Conservation (phyloP, 352 stramenopile species). For the Globisporangium iwayamae region DNA sequence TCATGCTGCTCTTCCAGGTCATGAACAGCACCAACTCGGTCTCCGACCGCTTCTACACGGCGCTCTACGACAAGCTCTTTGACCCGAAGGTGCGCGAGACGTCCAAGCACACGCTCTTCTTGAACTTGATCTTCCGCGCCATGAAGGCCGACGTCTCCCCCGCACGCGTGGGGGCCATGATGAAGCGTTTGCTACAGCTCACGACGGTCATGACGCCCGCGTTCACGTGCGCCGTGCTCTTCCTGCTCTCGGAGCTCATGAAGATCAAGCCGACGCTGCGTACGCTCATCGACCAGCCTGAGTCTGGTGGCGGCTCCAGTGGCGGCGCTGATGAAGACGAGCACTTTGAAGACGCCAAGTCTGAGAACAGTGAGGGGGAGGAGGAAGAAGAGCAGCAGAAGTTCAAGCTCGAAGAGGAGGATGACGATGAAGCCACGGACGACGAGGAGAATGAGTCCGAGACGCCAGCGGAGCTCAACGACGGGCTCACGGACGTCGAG, state of each 20-base stretch:
- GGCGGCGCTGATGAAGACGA: slow-evolving; percentile 37
- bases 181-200: slow-evolving; percentile 93
- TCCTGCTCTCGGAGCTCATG: slow-evolving; percentile 94
- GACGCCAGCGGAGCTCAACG: slow-evolving; percentile 22
- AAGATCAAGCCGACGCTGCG: slow-evolving; percentile 78
- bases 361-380: slow-evolving; percentile 6
- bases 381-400: slow-evolving; percentile 3
- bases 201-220: slow-evolving; percentile 76
- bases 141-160: slow-evolving; percentile 93
- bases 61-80: slow-evolving; percentile 95
- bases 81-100: slow-evolving; percentile 88
- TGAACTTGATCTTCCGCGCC: slow-evolving; percentile 98
- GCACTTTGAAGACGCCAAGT: slow-evolving; percentile 52
- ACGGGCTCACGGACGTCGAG: slow-evolving; percentile 49
- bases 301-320: slow-evolving; percentile 20
- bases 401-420: slow-evolving; percentile 39
- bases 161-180: slow-evolving; percentile 85
- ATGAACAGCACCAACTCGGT: slow-evolving; percentile 85
- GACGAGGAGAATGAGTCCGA: slow-evolving; percentile 29
- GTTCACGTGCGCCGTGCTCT: slow-evolving; percentile 92
- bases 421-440: slow-evolving; percentile 26
- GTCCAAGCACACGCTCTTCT: slow-evolving; percentile 95
- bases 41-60: slow-evolving; percentile 96
- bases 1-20: slow-evolving; percentile 95
- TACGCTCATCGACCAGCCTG: slow-evolving; percentile 66